phyloP scores from a whole-genome alignment of 106 monocot species.

The Amphibolis antarctica region DNA sequence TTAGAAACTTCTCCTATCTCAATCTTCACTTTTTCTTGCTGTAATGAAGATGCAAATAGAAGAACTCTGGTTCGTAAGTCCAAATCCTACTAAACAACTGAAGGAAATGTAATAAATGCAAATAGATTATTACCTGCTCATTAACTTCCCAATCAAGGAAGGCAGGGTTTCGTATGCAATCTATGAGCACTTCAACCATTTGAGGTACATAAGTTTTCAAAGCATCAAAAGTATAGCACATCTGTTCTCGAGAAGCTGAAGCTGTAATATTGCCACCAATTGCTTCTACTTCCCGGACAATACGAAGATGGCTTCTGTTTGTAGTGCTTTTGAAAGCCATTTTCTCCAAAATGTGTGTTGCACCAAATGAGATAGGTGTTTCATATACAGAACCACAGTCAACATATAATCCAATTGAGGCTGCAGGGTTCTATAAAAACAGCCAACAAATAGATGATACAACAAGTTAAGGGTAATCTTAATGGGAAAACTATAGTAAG shows the following conservation, averaged over 20 bases:
- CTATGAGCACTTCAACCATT: constrained; percentile 80
- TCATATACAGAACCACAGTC: constrained; percentile 68
- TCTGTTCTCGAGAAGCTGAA: constrained; percentile 66
- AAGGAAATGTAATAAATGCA: neutral
- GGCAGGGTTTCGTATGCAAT: constrained; percentile 52
- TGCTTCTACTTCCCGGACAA: constrained; percentile 69
- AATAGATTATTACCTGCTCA: constrained; percentile 42
- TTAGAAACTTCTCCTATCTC: constrained; percentile 46
- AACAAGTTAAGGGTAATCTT: neutral
- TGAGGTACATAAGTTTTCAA: constrained; percentile 64
- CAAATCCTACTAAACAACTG: neutral
- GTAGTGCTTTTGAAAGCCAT: constrained; percentile 74
- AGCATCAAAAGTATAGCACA: constrained; percentile 69
- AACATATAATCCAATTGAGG: constrained; percentile 69
- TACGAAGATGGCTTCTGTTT: constrained; percentile 64
- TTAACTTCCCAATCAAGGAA: constrained; percentile 89
- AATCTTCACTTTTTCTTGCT: constrained; percentile 51
- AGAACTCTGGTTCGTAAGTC: neutral
- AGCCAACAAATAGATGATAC: neutral
- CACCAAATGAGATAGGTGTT: constrained; percentile 39
- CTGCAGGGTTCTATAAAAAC: constrained; percentile 40
- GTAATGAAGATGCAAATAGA: constrained; percentile 5
- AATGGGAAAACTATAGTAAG: too few species aligned
- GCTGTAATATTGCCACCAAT: constrained; percentile 59
- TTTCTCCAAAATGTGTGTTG: constrained; percentile 47